Conservation (phyloP, 164 flowering plant genomes). For the Stephania yunnanensis region DNA sequence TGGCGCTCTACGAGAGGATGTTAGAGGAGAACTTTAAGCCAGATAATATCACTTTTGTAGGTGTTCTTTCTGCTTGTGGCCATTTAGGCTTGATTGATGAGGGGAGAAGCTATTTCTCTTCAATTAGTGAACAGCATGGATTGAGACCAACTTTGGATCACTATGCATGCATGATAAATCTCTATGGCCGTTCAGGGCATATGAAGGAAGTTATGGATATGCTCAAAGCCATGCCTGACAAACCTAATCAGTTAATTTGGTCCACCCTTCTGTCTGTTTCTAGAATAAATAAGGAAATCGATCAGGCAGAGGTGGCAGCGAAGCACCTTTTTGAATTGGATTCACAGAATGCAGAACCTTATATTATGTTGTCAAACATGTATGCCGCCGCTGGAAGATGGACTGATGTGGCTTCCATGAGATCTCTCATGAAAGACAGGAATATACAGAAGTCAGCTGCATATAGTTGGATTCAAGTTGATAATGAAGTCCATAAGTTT, state of each 20-base stretch:
- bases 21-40: slow-evolving; percentile 36
- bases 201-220: slow-evolving; percentile 37
- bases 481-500: slow-evolving; percentile 39
- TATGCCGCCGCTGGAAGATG: slow-evolving; percentile 51
- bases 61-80: slow-evolving; percentile 40
- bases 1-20: slow-evolving; percentile 46
- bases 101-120: slow-evolving; percentile 37
- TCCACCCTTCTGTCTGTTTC: slow-evolving; percentile 48
- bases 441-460: slow-evolving; percentile 45
- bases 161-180: slow-evolving; percentile 52
- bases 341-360: slow-evolving; percentile 42
- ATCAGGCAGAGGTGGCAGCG: slow-evolving; percentile 46
- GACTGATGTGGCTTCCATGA: slow-evolving; percentile 39
- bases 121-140: slow-evolving; percentile 39
- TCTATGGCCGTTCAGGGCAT: slow-evolving; percentile 43
- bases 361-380: slow-evolving; percentile 58
- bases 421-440: slow-evolving; percentile 46
- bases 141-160: slow-evolving; percentile 45
- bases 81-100: slow-evolving; percentile 36
- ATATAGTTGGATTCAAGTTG: slow-evolving; percentile 49
- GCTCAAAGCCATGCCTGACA: slow-evolving; percentile 31
- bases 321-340: slow-evolving; percentile 40
- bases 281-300: slow-evolving; percentile 30
- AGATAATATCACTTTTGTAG: slow-evolving; percentile 47
- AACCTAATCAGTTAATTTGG: slow-evolving; percentile 46